Base-by-base conservation (phyloP, 208 protist species). In the Baffinella frigidus region DNA sequence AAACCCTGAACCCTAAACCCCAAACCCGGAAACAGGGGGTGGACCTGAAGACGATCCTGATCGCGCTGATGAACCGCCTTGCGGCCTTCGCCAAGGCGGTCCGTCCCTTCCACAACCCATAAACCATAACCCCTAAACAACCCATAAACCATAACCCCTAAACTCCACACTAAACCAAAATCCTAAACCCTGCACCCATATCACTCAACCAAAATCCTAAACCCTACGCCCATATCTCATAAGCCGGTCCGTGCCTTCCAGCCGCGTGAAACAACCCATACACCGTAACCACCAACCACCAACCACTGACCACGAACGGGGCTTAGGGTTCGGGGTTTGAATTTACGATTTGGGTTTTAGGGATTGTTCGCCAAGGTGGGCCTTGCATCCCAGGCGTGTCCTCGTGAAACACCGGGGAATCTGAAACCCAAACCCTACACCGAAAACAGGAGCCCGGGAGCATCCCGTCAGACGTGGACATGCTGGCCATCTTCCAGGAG, bases 11-110 rank as follows among this genome's bases (percentile, higher is more conserved):
- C 56, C 3, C 56, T 64, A n/a, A 64, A 14, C 20, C 56, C 3
- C 56, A 64, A 14, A 1, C 7, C 20, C 56, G 5, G 24, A 64
- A 14, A 64, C 56, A 64, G 71, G 71, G 71, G 24, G 71, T 77
- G 10, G 71, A 77, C 71, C 30, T 77, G 3, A 84, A 84, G 74
- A 43, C 27, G 20, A 62, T 84, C 30, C 74, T 84, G 0, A 43
- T 50, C 7, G 10, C 73, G 36, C 73, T 45, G 11, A 93, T 97
- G 44, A 73, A 89, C 61, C 81, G 81, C 36, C 61, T 92, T 14
- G 89, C 89, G 17, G 61, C 89, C 43, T 92, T 92, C 44, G 89
- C 89, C 43, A 74, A 81, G 35, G 62, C 24, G 3, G 33, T 73
- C 9, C 67, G 11, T 27, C 48, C 48, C 7, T 56, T 56, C 17